Conservation (phyloP, 108 stramenopile species). For the Epithemia pelagica region DNA sequence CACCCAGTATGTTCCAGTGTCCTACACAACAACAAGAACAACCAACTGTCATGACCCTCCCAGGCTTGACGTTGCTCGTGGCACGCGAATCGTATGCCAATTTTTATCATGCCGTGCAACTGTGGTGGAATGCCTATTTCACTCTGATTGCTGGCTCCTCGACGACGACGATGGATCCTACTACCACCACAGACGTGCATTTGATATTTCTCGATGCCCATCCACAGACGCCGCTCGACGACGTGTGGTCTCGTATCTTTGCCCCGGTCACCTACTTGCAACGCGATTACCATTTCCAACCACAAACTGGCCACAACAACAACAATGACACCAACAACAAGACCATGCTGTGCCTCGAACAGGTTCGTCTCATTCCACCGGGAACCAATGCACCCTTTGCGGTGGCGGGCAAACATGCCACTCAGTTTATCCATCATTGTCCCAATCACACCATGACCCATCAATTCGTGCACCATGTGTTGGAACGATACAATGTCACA, state of each 20-base stretch:
- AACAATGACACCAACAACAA: too few relatives aligned
- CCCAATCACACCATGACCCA: not conserved
- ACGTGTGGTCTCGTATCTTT: conserved; percentile 30
- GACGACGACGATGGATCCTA: too few relatives aligned
- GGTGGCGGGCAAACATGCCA: not conserved
- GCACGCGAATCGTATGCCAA: conserved; percentile 45
- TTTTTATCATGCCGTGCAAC: conserved; percentile 33
- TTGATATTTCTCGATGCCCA: conserved; percentile 37
- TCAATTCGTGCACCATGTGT: conserved; percentile 22
- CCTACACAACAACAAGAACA: not conserved
- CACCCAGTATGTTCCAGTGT: not conserved
- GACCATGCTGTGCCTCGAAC: conserved; percentile 31
- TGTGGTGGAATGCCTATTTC: conserved; percentile 40
- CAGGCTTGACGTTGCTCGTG: conserved; percentile 30
- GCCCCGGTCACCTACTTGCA: conserved; percentile 19
- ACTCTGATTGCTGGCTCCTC: not conserved
- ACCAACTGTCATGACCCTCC: not conserved
- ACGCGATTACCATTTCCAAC: not conserved
- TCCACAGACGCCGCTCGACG: conserved; percentile 26
- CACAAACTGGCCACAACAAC: not conserved
- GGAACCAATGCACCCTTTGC: conserved; percentile 21
- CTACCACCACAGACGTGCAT: too few relatives aligned
- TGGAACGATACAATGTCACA: conserved; percentile 16
- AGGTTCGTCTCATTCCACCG: conserved; percentile 31
- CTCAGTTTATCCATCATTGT: conserved; percentile 9